Percentiles rank a stretch among this genome's conserved stretches.
Conservation (phyloP, 2,329 filamentous ascomycete genomes). For the Cladosporium sp. region DNA sequence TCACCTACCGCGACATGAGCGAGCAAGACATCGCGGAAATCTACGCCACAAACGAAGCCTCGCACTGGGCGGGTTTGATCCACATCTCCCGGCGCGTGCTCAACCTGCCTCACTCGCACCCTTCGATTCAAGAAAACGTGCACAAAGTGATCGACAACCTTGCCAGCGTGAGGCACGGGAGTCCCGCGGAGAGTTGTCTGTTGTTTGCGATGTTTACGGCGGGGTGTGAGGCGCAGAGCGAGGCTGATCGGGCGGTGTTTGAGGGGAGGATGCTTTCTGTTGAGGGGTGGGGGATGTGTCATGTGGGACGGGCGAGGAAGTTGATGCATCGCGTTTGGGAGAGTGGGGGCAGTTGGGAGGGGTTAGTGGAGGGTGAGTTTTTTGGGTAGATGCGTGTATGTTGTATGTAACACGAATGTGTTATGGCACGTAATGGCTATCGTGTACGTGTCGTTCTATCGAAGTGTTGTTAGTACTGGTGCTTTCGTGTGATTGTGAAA, state of each 20-base stretch:
- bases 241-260: slow-evolving; percentile 55
- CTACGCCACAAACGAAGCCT: slow-evolving; percentile 69
- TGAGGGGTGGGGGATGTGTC: slow-evolving; percentile 71
- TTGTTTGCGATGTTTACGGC: slow-evolving; percentile 81
- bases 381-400: slow-evolving; percentile 48
- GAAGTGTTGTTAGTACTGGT: too few relatives aligned
- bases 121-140: slow-evolving; percentile 61
- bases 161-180: slow-evolving; percentile 58
- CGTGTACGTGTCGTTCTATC: too few relatives aligned
- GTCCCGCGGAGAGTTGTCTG: slow-evolving; percentile 68
- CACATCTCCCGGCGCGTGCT: slow-evolving; percentile 72
- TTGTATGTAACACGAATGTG: too few relatives aligned
- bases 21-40: slow-evolving; percentile 61
- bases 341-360: slow-evolving; percentile 65
- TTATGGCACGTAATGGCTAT: too few relatives aligned
- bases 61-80: slow-evolving; percentile 73
- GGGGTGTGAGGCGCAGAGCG: slow-evolving; percentile 65
- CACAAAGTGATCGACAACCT: slow-evolving; percentile 60
- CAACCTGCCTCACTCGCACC: slow-evolving; percentile 53
- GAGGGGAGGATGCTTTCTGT: slow-evolving; percentile 62
- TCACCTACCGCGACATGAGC: slow-evolving; percentile 37
- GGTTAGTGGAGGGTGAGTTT: slow-evolving; percentile 62
- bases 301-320: slow-evolving; percentile 58
- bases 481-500: too few relatives aligned
- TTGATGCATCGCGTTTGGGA: slow-evolving; percentile 69